A percentile compares a stretch with the other conserved stretches of the same genome.
Evolutionary conservation across 345 rosid genomes (phyloP).

Genomic region (Durio zibethinus): DNA sequence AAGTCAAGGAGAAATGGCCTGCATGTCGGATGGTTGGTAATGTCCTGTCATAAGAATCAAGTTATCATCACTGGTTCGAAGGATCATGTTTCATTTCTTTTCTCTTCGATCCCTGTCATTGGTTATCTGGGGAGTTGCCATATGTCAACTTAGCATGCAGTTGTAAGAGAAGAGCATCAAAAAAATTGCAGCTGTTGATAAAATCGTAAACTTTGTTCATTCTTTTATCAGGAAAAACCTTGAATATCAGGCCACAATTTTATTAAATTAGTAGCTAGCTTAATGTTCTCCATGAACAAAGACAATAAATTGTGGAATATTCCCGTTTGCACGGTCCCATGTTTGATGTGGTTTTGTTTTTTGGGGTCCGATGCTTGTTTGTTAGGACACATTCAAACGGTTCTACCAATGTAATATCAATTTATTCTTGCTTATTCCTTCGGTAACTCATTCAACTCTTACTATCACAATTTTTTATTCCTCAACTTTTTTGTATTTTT

Average conservation of each 20-base stretch:
- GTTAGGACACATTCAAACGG: conserved; percentile 32
- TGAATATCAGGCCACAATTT: background rate
- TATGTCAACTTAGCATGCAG: conserved; percentile 26
- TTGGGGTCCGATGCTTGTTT: background rate
- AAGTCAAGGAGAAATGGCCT: background rate
- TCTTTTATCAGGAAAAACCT: background rate
- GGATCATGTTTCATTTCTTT: conserved; percentile 3
- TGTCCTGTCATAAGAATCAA: background rate
- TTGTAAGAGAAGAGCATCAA: background rate
- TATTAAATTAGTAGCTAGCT: background rate
- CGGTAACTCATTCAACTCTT: conserved; percentile 10
- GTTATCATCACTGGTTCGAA: background rate
- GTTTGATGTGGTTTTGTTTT: conserved; percentile 10
- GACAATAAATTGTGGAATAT: background rate
- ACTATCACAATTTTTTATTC: background rate
- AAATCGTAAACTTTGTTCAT: background rate
- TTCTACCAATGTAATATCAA: conserved; percentile 19
- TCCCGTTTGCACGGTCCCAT: background rate
- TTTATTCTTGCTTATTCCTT: background rate
- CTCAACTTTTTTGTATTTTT: background rate
- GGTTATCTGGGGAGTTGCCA: conserved; percentile 20
- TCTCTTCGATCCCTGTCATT: background rate
- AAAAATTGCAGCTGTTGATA: background rate
- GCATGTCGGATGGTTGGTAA: background rate
- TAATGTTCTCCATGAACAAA: background rate